phyloP scores from a whole-genome alignment of 345 rosid genomes.

The Syzygium oleosum region DNA sequence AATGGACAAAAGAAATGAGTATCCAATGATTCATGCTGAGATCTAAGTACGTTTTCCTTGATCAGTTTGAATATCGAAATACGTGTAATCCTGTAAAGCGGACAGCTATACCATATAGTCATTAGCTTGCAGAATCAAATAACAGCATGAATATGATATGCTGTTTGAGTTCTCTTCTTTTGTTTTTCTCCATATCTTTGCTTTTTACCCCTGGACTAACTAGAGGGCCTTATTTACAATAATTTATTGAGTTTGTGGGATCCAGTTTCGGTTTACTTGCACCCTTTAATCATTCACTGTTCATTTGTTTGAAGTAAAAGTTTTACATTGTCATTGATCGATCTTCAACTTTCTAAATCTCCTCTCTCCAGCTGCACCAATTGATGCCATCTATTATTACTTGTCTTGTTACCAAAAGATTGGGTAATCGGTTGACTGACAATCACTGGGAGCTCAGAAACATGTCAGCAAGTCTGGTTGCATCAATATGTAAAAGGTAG shows the following conservation, averaged over 20 bases:
- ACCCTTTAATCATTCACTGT: not conserved
- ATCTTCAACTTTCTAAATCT: constrained; percentile 1
- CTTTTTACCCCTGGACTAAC: not conserved
- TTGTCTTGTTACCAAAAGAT: constrained; percentile 64
- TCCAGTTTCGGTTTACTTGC: not conserved
- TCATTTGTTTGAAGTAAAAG: not conserved
- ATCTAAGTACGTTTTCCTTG: not conserved
- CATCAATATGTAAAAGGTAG: constrained; percentile 71
- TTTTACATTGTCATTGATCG: not conserved
- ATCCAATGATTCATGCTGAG: not conserved
- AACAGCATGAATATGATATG: not conserved
- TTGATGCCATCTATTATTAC: constrained; percentile 70
- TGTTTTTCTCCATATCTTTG: not conserved
- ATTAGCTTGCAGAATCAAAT: not conserved
- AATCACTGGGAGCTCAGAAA: constrained; percentile 83
- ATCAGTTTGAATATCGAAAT: not conserved
- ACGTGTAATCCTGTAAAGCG: not conserved
- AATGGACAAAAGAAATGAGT: not conserved
- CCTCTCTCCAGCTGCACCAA: constrained; percentile 70
- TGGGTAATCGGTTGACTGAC: constrained; percentile 59
- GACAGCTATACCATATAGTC: not conserved
- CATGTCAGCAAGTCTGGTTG: constrained; percentile 54
- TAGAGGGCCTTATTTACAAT: not conserved
- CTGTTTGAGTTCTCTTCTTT: not conserved
- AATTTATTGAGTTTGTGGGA: not conserved